A percentile compares a stretch with the other conserved stretches of the same genome.
Evolutionary conservation across 106 monocot species (phyloP).

Genomic region (Dendrobium officinale): DNA sequence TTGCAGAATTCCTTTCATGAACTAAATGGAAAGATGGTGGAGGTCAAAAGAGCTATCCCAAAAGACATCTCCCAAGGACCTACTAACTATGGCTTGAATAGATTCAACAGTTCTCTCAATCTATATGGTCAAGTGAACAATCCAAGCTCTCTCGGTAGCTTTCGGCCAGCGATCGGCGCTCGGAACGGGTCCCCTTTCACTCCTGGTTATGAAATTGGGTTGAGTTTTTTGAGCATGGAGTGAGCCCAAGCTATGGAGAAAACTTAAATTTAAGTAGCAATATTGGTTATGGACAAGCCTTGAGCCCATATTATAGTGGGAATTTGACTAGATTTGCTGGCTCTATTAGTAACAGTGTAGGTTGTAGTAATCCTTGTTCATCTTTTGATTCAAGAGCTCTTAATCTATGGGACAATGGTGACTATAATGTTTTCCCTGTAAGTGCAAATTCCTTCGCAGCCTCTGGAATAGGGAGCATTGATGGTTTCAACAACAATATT

Average conservation of each 20-base stretch:
- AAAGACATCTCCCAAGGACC: constrained; percentile 37
- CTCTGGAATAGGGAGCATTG: constrained; percentile 30
- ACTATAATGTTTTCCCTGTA: constrained; percentile 23
- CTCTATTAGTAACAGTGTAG: constrained; percentile 32
- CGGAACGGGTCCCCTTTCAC: constrained; percentile 53
- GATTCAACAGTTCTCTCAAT: constrained; percentile 33
- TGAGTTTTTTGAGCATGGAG: constrained; percentile 55
- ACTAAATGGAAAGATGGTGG: constrained; percentile 36
- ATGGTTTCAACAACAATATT: constrained; percentile 14
- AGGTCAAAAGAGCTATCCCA: constrained; percentile 33
- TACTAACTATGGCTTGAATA: constrained; percentile 24
- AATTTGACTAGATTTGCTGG: constrained; percentile 38
- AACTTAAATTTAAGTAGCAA: constrained; percentile 35
- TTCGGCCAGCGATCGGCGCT: constrained; percentile 36
- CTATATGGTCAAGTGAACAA: constrained; percentile 40
- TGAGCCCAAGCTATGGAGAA: constrained; percentile 39
- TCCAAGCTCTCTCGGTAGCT: constrained; percentile 40
- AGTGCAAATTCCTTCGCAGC: constrained; percentile 28
- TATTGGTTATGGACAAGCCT: constrained; percentile 36
- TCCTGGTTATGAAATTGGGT: constrained; percentile 63
- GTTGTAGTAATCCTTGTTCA: constrained; percentile 35
- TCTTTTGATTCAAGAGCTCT: constrained; percentile 37
- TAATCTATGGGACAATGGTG: constrained; percentile 51
- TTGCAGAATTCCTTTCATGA: constrained; percentile 29
- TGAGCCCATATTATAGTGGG: constrained; percentile 38